Conservation (phyloP, 2,329 filamentous ascomycete species). For the Cordyceps militaris region DNA sequence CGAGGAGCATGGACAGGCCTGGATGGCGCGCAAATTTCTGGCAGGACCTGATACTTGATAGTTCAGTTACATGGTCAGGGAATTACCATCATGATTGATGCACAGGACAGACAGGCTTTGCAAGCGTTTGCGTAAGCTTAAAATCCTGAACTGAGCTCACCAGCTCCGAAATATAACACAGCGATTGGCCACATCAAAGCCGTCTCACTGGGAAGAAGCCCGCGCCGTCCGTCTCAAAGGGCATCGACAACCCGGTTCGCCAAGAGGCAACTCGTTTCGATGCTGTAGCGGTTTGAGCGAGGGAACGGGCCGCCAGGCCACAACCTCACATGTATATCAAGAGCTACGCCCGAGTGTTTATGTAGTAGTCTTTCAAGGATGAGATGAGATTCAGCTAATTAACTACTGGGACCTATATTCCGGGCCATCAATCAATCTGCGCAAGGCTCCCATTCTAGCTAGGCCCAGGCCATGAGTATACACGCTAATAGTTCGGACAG, state of each 20-base stretch:
- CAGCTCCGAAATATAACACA: too few species aligned
- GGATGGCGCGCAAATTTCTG: slow-evolving; percentile 67
- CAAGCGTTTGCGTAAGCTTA: background rate
- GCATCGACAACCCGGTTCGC: too few species aligned
- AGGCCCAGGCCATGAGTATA: background rate
- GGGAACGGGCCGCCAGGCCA: too few species aligned
- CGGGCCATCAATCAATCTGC: background rate
- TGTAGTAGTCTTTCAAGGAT: background rate
- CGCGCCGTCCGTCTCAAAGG: too few species aligned
- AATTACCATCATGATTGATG: background rate
- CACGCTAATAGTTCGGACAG: background rate
- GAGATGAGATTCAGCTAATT: slow-evolving; percentile 9
- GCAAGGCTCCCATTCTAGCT: background rate
- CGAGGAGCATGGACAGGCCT: slow-evolving; percentile 71
- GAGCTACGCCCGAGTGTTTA: background rate
- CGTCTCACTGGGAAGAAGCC: too few species aligned
- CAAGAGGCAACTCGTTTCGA: too few species aligned
- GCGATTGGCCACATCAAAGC: too few species aligned
- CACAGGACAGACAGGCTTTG: background rate
- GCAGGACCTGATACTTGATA: slow-evolving; percentile 24
- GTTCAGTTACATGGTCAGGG: background rate
- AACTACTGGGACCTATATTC: background rate
- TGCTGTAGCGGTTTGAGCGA: too few species aligned
- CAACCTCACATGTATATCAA: too few species aligned
- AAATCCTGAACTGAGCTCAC: background rate